A percentile compares a stretch with the other conserved stretches of the same genome.
Evolutionary conservation across 352 stramenopile species (phyloP).

Genomic region (Globisporangium cederbergense): DNA sequence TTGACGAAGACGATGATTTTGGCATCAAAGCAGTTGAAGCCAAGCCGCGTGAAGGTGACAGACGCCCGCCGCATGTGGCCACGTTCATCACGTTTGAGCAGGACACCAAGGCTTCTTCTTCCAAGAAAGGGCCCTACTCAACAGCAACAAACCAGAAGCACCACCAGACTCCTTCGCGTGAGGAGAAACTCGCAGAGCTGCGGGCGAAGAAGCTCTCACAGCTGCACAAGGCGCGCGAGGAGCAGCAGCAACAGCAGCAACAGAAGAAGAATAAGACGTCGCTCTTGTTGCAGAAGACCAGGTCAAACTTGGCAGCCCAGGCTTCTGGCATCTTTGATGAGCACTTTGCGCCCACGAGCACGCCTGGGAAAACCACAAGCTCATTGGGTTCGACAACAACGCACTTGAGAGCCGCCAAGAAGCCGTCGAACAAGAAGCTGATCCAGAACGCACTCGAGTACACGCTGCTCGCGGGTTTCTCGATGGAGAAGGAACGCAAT

Average conservation of each 20-base stretch:
- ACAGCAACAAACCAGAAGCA: neutral
- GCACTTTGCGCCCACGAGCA: neutral
- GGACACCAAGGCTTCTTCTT: neutral
- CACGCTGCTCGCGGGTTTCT: conserved; percentile 62
- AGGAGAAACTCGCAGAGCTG: conserved; percentile 36
- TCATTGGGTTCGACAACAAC: conserved; percentile 6
- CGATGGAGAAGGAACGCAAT: conserved; percentile 51
- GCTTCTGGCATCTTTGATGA: neutral
- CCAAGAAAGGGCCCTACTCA: neutral
- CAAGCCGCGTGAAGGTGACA: neutral
- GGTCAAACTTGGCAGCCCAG: neutral
- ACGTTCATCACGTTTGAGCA: conserved; percentile 22
- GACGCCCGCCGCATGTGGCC: conserved; percentile 12
- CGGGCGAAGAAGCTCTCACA: conserved; percentile 64
- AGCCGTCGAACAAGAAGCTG: conserved; percentile 60
- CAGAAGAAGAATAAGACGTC: conserved; percentile 14
- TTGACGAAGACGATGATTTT: neutral
- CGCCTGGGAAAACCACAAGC: neutral
- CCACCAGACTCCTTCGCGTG: neutral
- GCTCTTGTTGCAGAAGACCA: conserved; percentile 11
- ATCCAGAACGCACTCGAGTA: conserved; percentile 83
- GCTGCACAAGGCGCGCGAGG: conserved; percentile 43
- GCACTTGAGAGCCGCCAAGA: conserved; percentile 22
- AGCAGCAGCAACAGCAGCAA: conserved; percentile 31
- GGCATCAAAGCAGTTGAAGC: neutral